Base-by-base conservation (phyloP, 2,329 filamentous ascomycete genomes). In the Cryphonectria parasitica region DNA sequence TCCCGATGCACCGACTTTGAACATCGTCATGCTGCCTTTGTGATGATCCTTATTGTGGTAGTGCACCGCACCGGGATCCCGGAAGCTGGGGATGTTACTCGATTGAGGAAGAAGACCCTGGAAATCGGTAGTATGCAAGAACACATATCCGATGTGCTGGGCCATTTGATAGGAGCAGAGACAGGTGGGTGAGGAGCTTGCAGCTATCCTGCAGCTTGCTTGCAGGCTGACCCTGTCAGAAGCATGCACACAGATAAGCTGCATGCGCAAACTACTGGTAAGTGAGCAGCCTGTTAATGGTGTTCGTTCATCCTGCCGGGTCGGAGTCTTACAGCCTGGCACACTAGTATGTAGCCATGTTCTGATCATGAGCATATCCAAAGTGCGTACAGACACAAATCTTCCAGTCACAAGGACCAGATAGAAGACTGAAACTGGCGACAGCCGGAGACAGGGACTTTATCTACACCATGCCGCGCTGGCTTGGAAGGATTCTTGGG, bases 91-190 rank as follows among this genome's bases (percentile, higher is more conserved):
- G 54, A 31, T 52, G 17, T 17, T 61, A 60, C 66, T 67, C 54
- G 36, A 67, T 58, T 28, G 22, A 52, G 56, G 19, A 67, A 62
- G 13, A 52, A 56, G 66, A 62, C 66, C 66, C 66, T 67, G 41
- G 45, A 52, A 54, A 49, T 67, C 66, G 66, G 66, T 7, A 41
- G 28, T 62, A 19, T 34, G 54, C 28, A 36, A 52, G 25, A 52
- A 31, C 19, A 19, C 43, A 60, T 61, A n/a, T 52, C 54, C 66
- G 56, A 67, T 28, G 41, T 61, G 66, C 66, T 49, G 41, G 39
- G 22, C 8, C 28, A 39, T 52, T 25, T 67, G 41, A 61, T 61
- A 61, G 56, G 56, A 28, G 13, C 45, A 17, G 49, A 25, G n/a
- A 28, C 39, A 60, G 25, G 49, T 52, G 41, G 36, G 17, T 39